Percentiles rank a stretch among this genome's conserved stretches.
Conservation (phyloP, 2,329 filamentous ascomycete species). For the Colletotrichum cordylinicola region DNA sequence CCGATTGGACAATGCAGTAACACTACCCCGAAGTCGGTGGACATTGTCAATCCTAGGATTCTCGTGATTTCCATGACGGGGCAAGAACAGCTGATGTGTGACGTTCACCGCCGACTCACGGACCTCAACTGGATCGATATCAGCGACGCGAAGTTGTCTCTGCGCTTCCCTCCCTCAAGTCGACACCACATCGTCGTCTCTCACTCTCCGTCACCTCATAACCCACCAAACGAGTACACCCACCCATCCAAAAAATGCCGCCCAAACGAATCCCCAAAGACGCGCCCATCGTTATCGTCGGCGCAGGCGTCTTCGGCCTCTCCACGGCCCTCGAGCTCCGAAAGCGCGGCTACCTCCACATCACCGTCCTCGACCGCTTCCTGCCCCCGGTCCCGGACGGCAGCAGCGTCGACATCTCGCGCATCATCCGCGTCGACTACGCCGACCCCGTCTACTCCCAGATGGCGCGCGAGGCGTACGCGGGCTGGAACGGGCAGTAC, state of each 20-base stretch:
- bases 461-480: conserved; percentile 50
- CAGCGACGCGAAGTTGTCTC: rapidly evolving
- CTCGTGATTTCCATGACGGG: not conserved
- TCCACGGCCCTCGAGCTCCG: conserved; percentile 32
- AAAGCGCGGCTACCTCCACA: conserved; percentile 31
- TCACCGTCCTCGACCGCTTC: conserved; percentile 41
- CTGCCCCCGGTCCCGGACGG: conserved; percentile 40
- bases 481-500: conserved; percentile 31
- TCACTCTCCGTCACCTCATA: rapidly evolving
- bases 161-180: not conserved
- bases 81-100: not conserved
- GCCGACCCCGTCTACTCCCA: conserved; percentile 65
- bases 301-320: conserved; percentile 36
- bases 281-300: conserved; percentile 32
- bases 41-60: not conserved
- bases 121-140: not conserved
- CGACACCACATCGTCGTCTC: rapidly evolving
- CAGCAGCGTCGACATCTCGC: conserved; percentile 46
- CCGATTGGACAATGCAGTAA: not conserved
- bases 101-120: not conserved
- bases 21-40: not conserved
- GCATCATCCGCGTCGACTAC: conserved; percentile 61
- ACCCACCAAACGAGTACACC: rapidly evolving
- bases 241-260: not conserved
- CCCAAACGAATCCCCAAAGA: conserved; percentile 8